A percentile compares a stretch with the other conserved stretches of the same genome.
phyloP scores from a whole-genome alignment of 164 flowering plant species.

The Sextonia rubra region DNA sequence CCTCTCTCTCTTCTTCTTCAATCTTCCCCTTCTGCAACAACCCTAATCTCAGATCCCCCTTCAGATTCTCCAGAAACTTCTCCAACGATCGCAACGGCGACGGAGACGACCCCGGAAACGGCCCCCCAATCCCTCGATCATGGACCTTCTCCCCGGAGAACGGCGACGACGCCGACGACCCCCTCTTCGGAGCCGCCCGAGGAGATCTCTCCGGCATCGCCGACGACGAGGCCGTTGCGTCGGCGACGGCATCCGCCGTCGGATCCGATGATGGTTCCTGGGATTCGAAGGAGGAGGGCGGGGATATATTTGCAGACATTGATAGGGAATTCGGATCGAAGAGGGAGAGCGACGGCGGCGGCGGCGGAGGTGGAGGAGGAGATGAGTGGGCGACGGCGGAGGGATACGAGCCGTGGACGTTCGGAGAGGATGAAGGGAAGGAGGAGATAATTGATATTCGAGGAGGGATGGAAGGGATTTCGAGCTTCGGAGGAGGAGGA shows the following conservation, averaged over 20 bases:
- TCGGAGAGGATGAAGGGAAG: slow-evolving; percentile 18
- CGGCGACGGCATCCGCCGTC: background rate
- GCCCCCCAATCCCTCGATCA: slow-evolving; percentile 5
- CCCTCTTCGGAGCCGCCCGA: slow-evolving; percentile 13
- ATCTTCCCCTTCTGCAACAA: background rate
- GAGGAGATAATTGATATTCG: slow-evolving; percentile 20
- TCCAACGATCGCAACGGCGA: slow-evolving; percentile 18
- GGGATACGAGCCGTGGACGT: slow-evolving; percentile 25
- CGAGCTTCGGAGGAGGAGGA: background rate
- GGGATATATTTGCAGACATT: slow-evolving; percentile 15
- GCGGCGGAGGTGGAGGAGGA: background rate
- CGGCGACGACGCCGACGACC: slow-evolving; percentile 5
- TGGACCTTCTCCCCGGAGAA: slow-evolving; percentile 19
- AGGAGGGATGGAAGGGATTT: slow-evolving; percentile 5
- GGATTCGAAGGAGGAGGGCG: slow-evolving; percentile 7
- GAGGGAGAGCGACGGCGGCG: background rate
- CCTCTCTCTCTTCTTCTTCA: slow-evolving; percentile 3
- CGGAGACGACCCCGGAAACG: slow-evolving; percentile 7
- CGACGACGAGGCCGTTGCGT: background rate
- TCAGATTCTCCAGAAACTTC: slow-evolving; percentile 10
- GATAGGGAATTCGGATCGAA: slow-evolving; percentile 15
- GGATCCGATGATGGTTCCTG: slow-evolving; percentile 3
- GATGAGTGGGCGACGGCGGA: slow-evolving; percentile 23
- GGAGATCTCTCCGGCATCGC: slow-evolving; percentile 17
- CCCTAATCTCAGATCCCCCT: background rate